Base-by-base conservation (phyloP, 768 basidiomycete genomes). In the Lepiota subincarnata region DNA sequence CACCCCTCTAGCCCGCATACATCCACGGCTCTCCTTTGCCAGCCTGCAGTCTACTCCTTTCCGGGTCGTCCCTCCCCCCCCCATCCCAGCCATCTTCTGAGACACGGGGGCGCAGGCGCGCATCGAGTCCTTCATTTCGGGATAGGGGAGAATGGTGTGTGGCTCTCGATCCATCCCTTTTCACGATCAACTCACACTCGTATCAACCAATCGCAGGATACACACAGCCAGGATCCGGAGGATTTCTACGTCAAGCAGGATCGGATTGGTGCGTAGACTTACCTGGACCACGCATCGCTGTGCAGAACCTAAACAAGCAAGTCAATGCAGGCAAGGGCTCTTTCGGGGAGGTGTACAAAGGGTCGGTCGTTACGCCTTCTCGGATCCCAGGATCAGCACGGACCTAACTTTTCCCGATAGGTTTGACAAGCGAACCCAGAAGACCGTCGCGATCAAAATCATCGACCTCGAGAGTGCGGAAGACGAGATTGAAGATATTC, bases 261-360 rank as follows among this genome's bases (percentile, higher is more conserved):
- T 70, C 84, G 94, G 68, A 98, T 99, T 64, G 96, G 96, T 96
- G 57, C 50, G 58, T 64, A 50, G 31, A 57, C 47, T n/a, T 45
- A 48, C 54, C 49, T 39, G 26, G 40, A 35, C 20, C 40, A n/a
- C 46, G 35, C 42, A 34, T 37, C 53, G 54, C 41, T 22, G 34
- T 38, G 39, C 19, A 35, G 49, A 28, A 53, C 50, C 58, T 40
- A 48, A 60, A 43, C 38, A 44, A 31, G 38, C n/a, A 56, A 51
- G 37, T 42, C 51, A 57, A 38, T 59, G 18, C 63, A 97, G 96
- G 95, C 57, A 98, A 99, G 70, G 96, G 96, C 28, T 98, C 95
- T 4, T 98, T 99, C 64, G 97, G 96, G 64, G 97, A 98, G 70
- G 95, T 98, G n/a, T 98, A 90, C 76, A 98, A 98, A 73, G 97